These are phyloP conservation scores for Claviceps spartinae DNA, from an alignment of 2,329 filamentous ascomycete genomes.

Conservation along the genomic window DNA sequence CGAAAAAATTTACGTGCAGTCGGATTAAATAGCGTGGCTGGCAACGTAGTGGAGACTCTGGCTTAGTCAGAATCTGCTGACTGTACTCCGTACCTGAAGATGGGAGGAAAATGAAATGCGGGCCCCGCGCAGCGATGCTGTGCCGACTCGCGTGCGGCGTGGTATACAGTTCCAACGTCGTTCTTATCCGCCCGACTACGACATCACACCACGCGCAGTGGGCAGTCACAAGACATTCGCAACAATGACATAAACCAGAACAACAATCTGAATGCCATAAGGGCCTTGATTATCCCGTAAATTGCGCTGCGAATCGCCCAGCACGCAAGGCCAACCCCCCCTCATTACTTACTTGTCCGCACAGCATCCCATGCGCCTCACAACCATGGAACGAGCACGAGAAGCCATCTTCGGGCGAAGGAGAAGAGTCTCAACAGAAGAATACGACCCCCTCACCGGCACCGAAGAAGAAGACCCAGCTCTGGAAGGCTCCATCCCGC, in stretches of 20 bases:
- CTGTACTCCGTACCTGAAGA: too few relatives aligned
- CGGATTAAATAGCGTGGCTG: background rate
- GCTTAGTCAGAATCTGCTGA: background rate
- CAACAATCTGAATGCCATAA: too few relatives aligned
- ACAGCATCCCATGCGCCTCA: background rate
- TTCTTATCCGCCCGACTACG: too few relatives aligned
- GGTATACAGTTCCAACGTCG: too few relatives aligned
- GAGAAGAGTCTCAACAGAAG: conserved; percentile 7
- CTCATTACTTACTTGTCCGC: background rate
- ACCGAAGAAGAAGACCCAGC: conserved; percentile 14
- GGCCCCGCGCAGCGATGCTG: too few relatives aligned
- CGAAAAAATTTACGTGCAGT: background rate
- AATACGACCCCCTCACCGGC: conserved; percentile 20
- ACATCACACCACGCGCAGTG: too few relatives aligned
- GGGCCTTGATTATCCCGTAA: too few relatives aligned
- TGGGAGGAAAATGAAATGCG: too few relatives aligned
- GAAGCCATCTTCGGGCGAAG: conserved; percentile 5
- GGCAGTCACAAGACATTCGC: too few relatives aligned
- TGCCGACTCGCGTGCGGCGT: too few relatives aligned
- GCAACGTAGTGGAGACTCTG: background rate
- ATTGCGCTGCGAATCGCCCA: background rate
- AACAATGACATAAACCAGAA: too few relatives aligned
- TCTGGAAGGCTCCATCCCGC: conserved; percentile 14
- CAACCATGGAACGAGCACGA: conserved; percentile 16
- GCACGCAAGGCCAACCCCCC: background rate